These are phyloP conservation scores for Brassica hybrid DNA, from an alignment of 441 rosid species.

Conservation along the genomic window DNA sequence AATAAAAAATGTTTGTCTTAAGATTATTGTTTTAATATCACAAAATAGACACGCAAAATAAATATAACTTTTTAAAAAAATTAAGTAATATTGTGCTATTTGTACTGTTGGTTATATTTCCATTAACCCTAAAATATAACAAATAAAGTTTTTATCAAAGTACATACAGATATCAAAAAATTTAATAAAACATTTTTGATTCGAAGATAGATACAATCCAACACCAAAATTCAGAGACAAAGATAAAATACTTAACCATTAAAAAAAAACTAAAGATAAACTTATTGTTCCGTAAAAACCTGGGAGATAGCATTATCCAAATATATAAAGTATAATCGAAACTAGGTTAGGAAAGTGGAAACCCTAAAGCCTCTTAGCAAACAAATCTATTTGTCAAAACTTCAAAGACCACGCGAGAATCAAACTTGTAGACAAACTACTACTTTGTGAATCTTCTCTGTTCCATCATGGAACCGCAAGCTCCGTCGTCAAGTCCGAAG, in stretches of 20 bases:
- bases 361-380: slow-evolving; percentile 9
- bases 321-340: background rate
- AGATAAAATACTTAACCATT: background rate
- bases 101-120: background rate
- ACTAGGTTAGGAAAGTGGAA: background rate
- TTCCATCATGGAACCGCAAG: slow-evolving; percentile 17
- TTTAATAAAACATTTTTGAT: background rate
- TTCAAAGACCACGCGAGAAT: background rate
- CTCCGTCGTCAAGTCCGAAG: background rate
- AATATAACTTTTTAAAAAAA: too few species aligned
- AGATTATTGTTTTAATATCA: too few species aligned
- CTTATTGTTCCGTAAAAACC: background rate
- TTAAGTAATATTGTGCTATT: too few species aligned
- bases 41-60: too few species aligned
- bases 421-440: background rate
- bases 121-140: background rate
- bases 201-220: background rate
- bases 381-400: background rate
- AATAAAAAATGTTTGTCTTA: too few species aligned
- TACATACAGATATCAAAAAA: background rate
- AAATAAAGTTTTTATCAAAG: background rate
- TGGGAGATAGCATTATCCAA: background rate
- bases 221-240: background rate
- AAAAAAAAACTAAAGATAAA: background rate
- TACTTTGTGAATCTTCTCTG: background rate